A percentile compares a stretch with the other conserved stretches of the same genome.
Conservation (phyloP, 495 filamentous ascomycete species). For the Peziza echinospora region DNA sequence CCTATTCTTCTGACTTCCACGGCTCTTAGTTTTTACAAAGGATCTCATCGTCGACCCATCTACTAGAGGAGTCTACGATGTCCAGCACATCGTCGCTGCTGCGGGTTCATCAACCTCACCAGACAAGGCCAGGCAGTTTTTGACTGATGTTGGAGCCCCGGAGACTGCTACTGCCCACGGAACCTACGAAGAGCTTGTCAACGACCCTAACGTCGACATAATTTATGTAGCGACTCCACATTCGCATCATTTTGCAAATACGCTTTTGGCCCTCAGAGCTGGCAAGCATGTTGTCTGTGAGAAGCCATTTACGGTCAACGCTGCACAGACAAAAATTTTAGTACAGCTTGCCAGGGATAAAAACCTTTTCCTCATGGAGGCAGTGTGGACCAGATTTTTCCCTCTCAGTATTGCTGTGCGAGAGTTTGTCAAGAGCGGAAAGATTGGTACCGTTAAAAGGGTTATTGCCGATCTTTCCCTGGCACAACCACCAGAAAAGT, state of each 20-base stretch:
- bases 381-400: conserved; percentile 88
- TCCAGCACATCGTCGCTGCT: conserved; percentile 58
- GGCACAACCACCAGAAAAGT: conserved; percentile 21
- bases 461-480: conserved; percentile 49
- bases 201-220: conserved; percentile 59
- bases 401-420: conserved; percentile 57
- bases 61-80: conserved; percentile 44
- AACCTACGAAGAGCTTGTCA: conserved; percentile 56
- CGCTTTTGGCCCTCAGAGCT: conserved; percentile 56
- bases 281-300: conserved; percentile 84
- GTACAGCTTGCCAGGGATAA: conserved; percentile 53
- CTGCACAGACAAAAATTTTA: conserved; percentile 53
- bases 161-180: conserved; percentile 50
- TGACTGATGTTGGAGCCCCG: conserved; percentile 42
- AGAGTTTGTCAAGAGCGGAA: conserved; percentile 42
- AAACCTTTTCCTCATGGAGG: conserved; percentile 88
- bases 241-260: conserved; percentile 87
- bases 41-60: conserved; percentile 66
- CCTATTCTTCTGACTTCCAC: neutral
- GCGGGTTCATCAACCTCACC: conserved; percentile 60
- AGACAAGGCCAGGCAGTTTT: conserved; percentile 47
- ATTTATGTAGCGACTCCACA: conserved; percentile 89
- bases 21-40: conserved; percentile 43
- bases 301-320: conserved; percentile 83
- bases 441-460: conserved; percentile 56